Evolutionary conservation across 106 monocot species (phyloP).

Genomic region (Phalaenopsis aphrodite): DNA sequence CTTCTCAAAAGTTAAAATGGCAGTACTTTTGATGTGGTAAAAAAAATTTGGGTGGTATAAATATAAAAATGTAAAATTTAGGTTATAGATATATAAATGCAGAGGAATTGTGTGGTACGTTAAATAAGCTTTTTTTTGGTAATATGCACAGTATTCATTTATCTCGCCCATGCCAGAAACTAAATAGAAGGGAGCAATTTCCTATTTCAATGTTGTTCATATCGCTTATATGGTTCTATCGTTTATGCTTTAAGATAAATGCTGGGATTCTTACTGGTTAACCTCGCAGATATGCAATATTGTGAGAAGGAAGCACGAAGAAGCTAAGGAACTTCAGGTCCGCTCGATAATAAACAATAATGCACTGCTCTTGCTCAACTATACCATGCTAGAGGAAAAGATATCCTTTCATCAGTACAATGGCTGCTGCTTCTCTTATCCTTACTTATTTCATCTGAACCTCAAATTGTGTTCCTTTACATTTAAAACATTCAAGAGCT

Average conservation of each 20-base stretch:
- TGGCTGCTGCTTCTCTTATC: background rate
- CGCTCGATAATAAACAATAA: slow-evolving; percentile 74
- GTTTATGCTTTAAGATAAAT: no score
- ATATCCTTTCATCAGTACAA: slow-evolving; percentile 64
- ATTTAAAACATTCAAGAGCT: slow-evolving; percentile 38
- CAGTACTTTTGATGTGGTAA: no score
- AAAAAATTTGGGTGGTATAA: no score
- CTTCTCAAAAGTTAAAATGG: no score
- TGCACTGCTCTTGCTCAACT: slow-evolving; percentile 68
- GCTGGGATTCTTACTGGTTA: background rate
- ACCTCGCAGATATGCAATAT: slow-evolving; percentile 56
- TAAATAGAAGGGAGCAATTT: no score
- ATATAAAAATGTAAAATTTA: no score
- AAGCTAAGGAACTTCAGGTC: slow-evolving; percentile 78
- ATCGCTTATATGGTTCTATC: no score
- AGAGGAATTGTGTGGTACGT: no score
- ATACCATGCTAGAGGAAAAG: slow-evolving; percentile 73
- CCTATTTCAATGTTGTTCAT: no score
- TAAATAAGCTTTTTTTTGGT: no score
- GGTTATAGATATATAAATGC: no score
- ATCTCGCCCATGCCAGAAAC: background rate
- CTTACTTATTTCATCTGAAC: background rate
- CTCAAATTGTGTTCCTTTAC: slow-evolving; percentile 23
- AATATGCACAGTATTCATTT: background rate
- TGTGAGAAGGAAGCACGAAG: slow-evolving; percentile 80